Evolutionary conservation across 2,329 filamentous ascomycete genomes (phyloP), one percentile per base, ranked within the genome.

Genomic region (Endoconidiophora polonica): DNA sequence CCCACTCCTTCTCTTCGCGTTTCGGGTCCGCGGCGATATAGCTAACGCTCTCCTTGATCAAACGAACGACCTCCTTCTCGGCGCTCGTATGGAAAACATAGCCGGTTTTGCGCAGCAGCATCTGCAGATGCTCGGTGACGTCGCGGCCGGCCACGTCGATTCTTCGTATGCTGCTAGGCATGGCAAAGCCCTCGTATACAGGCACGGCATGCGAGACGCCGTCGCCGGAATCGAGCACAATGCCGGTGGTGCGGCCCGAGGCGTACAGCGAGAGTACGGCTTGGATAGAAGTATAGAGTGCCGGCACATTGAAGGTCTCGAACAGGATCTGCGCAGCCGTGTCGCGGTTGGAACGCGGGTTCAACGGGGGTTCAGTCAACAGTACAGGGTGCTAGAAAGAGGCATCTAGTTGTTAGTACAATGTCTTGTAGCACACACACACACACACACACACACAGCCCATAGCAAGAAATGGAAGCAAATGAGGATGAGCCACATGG

Each of bases 271-370:
- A 95, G 51, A 98, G 77, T 18, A 96, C 88, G 1, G 91, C 91
- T 70, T 98, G 91, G 57, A 98, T 94, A 2, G 88, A 95, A 50
- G 86, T 94, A 68, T 95, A 94, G 43, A 96, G 73, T 3, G 91
- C 91, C 10, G 91, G 91, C 9, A 96, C 90, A 62, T 96, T 96
- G 73, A 96, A 96, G 2, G 90, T 94, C 68, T 98, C 91, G 67
- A 98, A 98, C 51, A 98, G 79, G 56, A 98, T 93, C 66, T 98
- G 91, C 40, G 91, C 91, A 38, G 91, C 91, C 5, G 82, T 94
- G 63, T 98, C 91, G 62, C 91, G 86, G 68, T 98, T 96, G 65
- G 83, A 82, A 65, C 88, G 81, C 33, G 91, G 91, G 66, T 98
- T 98, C 57, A 98, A 72, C 39, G 91, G 91, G 46, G 91, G 86